Evolutionary conservation across 2,329 filamentous ascomycete genomes (phyloP), one percentile per base, ranked within the genome.

Genomic region (Diaporthe citri): DNA sequence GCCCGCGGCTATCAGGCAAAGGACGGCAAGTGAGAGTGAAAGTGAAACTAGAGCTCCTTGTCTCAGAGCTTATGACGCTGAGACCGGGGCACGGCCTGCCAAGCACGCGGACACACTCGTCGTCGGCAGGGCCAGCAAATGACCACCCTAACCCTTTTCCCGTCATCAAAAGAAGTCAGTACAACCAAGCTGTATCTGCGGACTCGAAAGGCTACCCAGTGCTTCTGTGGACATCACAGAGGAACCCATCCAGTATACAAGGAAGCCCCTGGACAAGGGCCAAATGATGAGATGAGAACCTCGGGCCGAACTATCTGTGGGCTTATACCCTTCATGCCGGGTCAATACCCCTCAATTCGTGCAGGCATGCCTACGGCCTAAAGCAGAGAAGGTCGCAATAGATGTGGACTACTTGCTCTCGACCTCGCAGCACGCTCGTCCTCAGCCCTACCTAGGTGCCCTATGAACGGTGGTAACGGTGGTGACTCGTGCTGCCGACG

Each of bases 11-110:
- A 36, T 66, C 43, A 20, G 4, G 13, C 15, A 51, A 20, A 20
- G 12, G 43, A 34, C 28, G 10, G 31, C 43, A 17, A 22, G 28
- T n/a, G 34, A n/a, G 15, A 17, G 66, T 28, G 48, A 39, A 70
- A 71, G 22, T 43, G 71, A 64, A 55, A 72, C 71, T 28, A 4
- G 15, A 34, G 60, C 8, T 13, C 62, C 46, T 67, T 22, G 25
- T 31, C 20, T 55, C 25, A 28, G n/a, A 51, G 41, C 46, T 36
- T 52, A 66, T 73, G 46, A 66, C 59, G 59, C 59, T 55, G 46
- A 55, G 46, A 66, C 41, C 34, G 8, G 64, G 46, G 64, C 62
- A 67, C 62, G 46, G 46, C 64, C 48, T 52, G 62, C 62, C 46
- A 67, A 52, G 46, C 60, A 48, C 59, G 8, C 59, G 22, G 31